A percentile compares a stretch with the other conserved stretches of the same genome.
Conservation (phyloP, 768 basidiomycete genomes). For the Rhizopogon vesiculosus region DNA sequence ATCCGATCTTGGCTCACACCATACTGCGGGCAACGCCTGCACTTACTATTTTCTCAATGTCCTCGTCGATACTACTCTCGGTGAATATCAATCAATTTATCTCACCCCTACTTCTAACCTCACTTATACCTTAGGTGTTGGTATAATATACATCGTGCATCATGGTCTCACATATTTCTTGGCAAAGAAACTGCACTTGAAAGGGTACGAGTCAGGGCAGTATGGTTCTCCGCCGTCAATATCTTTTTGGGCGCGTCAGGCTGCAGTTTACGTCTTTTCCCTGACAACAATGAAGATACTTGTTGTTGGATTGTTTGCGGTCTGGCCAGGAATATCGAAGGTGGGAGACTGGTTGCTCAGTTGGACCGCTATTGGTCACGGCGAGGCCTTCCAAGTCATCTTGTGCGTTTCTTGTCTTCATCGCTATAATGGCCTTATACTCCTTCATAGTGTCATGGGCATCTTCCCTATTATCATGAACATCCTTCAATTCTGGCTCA, state of each 20-base stretch:
- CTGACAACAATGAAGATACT: conserved; percentile 88
- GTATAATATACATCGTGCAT: conserved; percentile 70
- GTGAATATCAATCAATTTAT: conserved; percentile 36
- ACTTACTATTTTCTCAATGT: conserved; percentile 92
- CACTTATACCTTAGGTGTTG: conserved; percentile 56
- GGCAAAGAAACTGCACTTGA: conserved; percentile 56
- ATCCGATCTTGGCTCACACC: conserved; percentile 69
- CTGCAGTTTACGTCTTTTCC: conserved; percentile 76
- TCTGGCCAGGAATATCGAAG: conserved; percentile 65
- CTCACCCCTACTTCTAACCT: conserved; percentile 1
- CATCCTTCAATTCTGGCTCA: conserved; percentile 89
- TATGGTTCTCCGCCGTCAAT: conserved; percentile 84
- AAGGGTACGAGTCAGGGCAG: conserved; percentile 81
- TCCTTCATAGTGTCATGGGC: conserved; percentile 69
- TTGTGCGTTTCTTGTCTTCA: conserved; percentile 50
- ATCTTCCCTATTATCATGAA: conserved; percentile 89
- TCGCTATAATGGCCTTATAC: conserved; percentile 5
- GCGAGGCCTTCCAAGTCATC: conserved; percentile 68
- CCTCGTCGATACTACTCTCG: conserved; percentile 70
- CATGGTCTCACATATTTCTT: conserved; percentile 61
- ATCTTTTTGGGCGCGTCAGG: conserved; percentile 69
- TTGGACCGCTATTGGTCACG: conserved; percentile 63
- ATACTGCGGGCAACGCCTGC: conserved; percentile 78
- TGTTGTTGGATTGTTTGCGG: conserved; percentile 70
- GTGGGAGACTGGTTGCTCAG: conserved; percentile 86